Evolutionary conservation across 2,329 filamentous ascomycete species (phyloP), one percentile per base, ranked within the genome.

Genomic region (Didymella lethalis): DNA sequence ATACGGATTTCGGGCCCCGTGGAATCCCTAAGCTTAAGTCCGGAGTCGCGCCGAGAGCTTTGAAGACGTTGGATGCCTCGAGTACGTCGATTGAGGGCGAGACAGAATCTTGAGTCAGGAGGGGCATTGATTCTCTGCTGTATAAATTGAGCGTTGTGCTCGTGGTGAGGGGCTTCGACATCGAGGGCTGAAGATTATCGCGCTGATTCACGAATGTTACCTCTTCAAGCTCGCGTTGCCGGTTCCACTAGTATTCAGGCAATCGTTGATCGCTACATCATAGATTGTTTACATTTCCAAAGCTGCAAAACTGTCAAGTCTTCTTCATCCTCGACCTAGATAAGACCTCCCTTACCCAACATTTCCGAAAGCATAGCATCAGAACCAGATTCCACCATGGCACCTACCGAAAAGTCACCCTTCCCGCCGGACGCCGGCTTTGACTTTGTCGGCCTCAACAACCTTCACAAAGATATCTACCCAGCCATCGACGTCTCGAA

Each of bases 401-500:
- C 46, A 38, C 41, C 44, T 7, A 2, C 41, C 6, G 31, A 38
- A 10, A 41, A 31, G 28, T 36, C 38, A 8, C 31, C 46, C 14
- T 28, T 41, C 4, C 63, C 54, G 23, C 57, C 63, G 18, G 25
- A 57, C 34, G 47, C 48, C 14, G 67, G 66, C 20, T 64, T 36
- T 48, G 53, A 57, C 40, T 71, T 71, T 43, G 46, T 62, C 23
- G 68, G 68, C 47, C 12, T 44, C 4, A 43, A 61, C 2, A 63
- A 66, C 51, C 54, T 76, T 2, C 80, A 81, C 68, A 71, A 76
- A 52, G 80, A 85, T 63, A 86, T 83, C 2, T 88, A 88, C 68
- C 77, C 81, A 0, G 77, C 75, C 57, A 86, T 88, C 68, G 73
- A 80, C 57, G 75, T 78, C 16, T 62, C 67, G 18, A 76, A 78